Percentiles rank a stretch among this genome's conserved stretches.
These are phyloP conservation scores for Fusarium sp. DNA, from an alignment of 2,329 filamentous ascomycete species.

Conservation along the genomic window DNA sequence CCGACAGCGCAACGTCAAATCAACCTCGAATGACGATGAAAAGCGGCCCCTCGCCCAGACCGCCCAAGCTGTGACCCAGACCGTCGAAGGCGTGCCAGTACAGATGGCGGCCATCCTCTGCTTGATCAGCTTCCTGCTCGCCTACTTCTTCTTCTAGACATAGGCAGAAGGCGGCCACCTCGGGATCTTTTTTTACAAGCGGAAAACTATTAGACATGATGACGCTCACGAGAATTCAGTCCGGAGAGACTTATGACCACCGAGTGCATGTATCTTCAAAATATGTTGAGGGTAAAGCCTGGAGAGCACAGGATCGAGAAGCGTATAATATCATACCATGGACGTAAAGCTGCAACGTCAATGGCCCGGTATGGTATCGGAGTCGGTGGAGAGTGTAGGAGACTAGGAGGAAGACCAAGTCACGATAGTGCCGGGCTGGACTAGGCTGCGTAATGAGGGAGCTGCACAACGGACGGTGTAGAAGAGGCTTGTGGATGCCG, in stretches of 20 bases:
- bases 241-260: constrained; percentile 19
- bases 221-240: constrained; percentile 33
- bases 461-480: constrained; percentile 8
- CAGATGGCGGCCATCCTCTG: constrained; percentile 86
- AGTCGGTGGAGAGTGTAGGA: background rate
- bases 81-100: constrained; percentile 80
- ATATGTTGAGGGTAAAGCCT: constrained; percentile 18
- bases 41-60: constrained; percentile 60
- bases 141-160: constrained; percentile 92
- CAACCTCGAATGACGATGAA: constrained; percentile 57
- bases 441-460: background rate
- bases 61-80: constrained; percentile 65
- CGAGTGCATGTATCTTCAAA: constrained; percentile 26
- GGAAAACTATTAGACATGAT: constrained; percentile 32
- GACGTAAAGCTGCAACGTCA: constrained; percentile 14
- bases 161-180: constrained; percentile 5
- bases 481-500: constrained; percentile 23
- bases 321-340: constrained; percentile 21
- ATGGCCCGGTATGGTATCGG: constrained; percentile 11
- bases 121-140: constrained; percentile 89
- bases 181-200: constrained; percentile 18
- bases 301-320: constrained; percentile 28
- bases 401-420: background rate
- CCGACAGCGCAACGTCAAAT: constrained; percentile 78
- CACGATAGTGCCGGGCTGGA: background rate